A percentile compares a stretch with the other conserved stretches of the same genome.
phyloP scores from a whole-genome alignment of 164 flowering plant species.

The Taxillus chinensis region DNA sequence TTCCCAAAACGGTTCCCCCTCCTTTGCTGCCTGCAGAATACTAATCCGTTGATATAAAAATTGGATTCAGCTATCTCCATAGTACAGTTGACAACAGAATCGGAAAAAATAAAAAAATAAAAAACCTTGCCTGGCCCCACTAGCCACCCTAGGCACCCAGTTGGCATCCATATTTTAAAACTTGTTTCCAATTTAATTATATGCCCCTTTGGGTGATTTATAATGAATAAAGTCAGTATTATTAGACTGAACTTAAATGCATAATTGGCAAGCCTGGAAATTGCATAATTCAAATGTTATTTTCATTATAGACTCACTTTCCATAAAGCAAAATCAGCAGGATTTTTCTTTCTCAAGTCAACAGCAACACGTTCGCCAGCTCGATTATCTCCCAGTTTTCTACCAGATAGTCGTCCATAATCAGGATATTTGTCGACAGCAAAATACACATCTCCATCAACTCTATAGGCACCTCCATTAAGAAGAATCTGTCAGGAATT shows the following conservation, averaged over 20 bases:
- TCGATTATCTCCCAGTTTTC: constrained; percentile 85
- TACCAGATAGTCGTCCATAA: constrained; percentile 75
- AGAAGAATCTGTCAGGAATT: constrained; percentile 61
- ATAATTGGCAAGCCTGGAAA: too few species aligned
- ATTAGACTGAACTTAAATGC: too few species aligned
- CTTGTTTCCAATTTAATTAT: too few species aligned
- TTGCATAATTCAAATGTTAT: too few species aligned
- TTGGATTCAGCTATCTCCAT: background rate
- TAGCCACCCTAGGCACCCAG: too few species aligned
- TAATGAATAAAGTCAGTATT: too few species aligned
- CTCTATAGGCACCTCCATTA: constrained; percentile 68
- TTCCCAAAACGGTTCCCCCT: constrained; percentile 89
- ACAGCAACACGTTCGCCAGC: constrained; percentile 93
- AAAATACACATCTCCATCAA: constrained; percentile 92
- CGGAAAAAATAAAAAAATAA: too few species aligned
- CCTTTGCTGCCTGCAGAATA: constrained; percentile 71
- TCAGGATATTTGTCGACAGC: constrained; percentile 71
- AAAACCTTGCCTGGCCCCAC: too few species aligned
- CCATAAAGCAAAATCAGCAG: constrained; percentile 97
- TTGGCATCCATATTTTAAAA: too few species aligned
- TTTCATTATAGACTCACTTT: constrained; percentile 41
- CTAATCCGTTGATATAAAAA: background rate
- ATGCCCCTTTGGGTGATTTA: too few species aligned
- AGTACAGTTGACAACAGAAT: too few species aligned
- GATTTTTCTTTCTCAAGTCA: constrained; percentile 76